Evolutionary conservation across 2,329 filamentous ascomycete species (phyloP).

Genomic region (Tricladium varicosporioides): DNA sequence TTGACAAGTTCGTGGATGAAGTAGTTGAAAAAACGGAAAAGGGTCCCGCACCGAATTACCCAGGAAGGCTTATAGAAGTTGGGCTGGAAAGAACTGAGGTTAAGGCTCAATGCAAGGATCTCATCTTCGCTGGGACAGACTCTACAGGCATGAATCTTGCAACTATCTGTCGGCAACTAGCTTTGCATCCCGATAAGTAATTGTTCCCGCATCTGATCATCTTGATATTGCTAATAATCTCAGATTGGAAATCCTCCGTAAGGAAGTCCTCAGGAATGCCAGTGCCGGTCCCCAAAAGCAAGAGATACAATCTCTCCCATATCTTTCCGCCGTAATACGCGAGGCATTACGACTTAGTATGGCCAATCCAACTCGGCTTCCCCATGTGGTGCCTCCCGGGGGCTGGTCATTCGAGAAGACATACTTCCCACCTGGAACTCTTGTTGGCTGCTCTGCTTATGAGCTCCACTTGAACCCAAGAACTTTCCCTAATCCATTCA

Average conservation of each 20-base stretch:
- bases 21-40: conserved; percentile 35
- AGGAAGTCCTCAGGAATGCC: conserved; percentile 33
- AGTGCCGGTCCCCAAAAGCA: conserved; percentile 24
- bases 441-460: conserved; percentile 44
- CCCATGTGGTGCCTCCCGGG: conserved; percentile 42
- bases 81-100: conserved; percentile 44
- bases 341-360: conserved; percentile 50
- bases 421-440: conserved; percentile 42
- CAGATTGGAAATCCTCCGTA: conserved; percentile 36
- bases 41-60: conserved; percentile 42
- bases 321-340: conserved; percentile 47
- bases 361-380: conserved; percentile 50
- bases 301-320: conserved; percentile 38
- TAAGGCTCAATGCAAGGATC: conserved; percentile 50
- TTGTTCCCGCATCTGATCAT: conserved; percentile 1
- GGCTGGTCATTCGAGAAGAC: conserved; percentile 27
- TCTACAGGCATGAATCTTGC: conserved; percentile 50
- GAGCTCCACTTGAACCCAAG: conserved; percentile 45
- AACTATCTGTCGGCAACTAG: conserved; percentile 45
- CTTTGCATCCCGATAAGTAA: conserved; percentile 41
- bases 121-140: conserved; percentile 55
- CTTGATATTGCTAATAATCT: not conserved
- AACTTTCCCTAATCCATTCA: conserved; percentile 42
- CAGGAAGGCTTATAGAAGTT: conserved; percentile 44
- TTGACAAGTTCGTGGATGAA: conserved; percentile 43